These are phyloP conservation scores for Brachypodium distachyon DNA, from an alignment of 202 grass and related monocot genomes.

Conservation along the genomic window DNA sequence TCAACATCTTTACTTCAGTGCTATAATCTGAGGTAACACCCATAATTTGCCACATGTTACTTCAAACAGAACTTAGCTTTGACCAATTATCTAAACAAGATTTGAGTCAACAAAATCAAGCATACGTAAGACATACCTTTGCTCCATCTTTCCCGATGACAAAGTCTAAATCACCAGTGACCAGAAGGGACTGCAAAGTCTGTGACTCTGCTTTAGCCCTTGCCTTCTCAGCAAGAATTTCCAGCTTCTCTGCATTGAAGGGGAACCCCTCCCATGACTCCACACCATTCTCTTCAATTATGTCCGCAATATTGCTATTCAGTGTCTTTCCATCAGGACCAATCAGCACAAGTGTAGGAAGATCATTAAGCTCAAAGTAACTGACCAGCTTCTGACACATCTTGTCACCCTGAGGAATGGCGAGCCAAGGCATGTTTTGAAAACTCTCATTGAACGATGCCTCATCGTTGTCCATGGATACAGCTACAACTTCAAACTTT, in stretches of 20 bases:
- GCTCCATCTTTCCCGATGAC: slow-evolving; percentile 50
- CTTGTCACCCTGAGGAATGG: slow-evolving; percentile 63
- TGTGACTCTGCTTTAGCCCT: slow-evolving; percentile 54
- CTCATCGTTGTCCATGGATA: slow-evolving; percentile 47
- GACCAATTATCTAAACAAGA: neutral
- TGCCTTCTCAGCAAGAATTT: slow-evolving; percentile 56
- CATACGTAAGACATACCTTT: slow-evolving; percentile 46
- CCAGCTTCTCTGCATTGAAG: slow-evolving; percentile 62
- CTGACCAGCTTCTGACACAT: slow-evolving; percentile 45
- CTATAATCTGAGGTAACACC: neutral
- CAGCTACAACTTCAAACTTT: slow-evolving; percentile 64
- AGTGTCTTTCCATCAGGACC: slow-evolving; percentile 80
- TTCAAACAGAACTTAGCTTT: neutral
- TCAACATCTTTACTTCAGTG: neutral
- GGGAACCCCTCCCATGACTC: slow-evolving; percentile 77
- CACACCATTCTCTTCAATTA: slow-evolving; percentile 55
- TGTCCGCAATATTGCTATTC: slow-evolving; percentile 37
- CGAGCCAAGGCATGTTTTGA: slow-evolving; percentile 63
- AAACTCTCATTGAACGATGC: slow-evolving; percentile 36
- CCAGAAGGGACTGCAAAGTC: slow-evolving; percentile 71
- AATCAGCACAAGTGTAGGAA: slow-evolving; percentile 71
- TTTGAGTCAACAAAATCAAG: neutral
- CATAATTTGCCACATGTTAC: neutral
- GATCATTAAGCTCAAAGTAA: slow-evolving; percentile 62
- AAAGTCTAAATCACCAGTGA: slow-evolving; percentile 52